Base-by-base conservation (phyloP, 306 rosid species). In the Pachyrhizus erosus region DNA sequence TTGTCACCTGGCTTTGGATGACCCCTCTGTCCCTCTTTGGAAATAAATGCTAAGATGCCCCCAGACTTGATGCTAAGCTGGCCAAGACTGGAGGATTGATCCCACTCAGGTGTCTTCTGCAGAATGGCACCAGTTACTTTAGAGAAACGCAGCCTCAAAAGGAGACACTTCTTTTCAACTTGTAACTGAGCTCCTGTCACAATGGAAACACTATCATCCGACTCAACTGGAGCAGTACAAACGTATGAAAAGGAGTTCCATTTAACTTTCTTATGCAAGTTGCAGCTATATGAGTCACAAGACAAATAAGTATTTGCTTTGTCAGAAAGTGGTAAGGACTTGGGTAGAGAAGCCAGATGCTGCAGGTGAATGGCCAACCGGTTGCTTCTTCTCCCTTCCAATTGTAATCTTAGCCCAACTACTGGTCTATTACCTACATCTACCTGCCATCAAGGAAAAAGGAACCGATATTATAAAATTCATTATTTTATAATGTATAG, bases 401-500 rank as follows among this genome's bases (percentile, higher is more conserved):
- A 69, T 82, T 92, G 90, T 83, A 94, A 87, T 64, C 98, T 87
- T 33, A 94, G 84, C 29, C 98, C 97, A 62, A 89, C 83, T 71
- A 94, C 97, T n/a, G 98, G 98, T 78, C 93, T 88, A 77, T 88
- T 91, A n/a, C 98, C 98, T 40, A 92, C 98, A 81, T 92, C 97
- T 78, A 94, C 94, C 97, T 94, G 87, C 43, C 84, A 85, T 67
- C 27, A 76, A 65, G 17, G 45, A 8, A 66, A 60, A 33, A 60
- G 23, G 42, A 83, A 55, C 58, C 43, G 54, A 81, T 5, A 23
- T 51, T 51, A 62, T 24, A 24, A 76, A 58, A 31, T 27, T 27
- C 24, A n/a, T 45, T 64, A 21, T 33, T 20, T 57, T 75, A 31
- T 29, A 26, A 62, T 42, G 48, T 29, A 29, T 70, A 51, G 71